Base-by-base conservation (phyloP, 441 rosid genomes). In the Syzygium malaccense region DNA sequence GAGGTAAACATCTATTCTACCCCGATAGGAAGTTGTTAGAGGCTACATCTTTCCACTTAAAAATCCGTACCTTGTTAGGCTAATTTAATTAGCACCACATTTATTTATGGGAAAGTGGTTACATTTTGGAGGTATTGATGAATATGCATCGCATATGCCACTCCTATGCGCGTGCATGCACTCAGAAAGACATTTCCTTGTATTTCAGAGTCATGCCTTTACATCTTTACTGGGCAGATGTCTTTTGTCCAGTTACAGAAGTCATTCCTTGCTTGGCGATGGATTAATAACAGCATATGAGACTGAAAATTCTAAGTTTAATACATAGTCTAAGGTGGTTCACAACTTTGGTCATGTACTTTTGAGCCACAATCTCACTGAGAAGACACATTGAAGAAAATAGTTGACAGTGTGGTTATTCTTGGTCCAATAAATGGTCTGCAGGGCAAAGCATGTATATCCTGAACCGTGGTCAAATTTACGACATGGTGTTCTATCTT, bases 1-100 rank as follows among this genome's bases (percentile, higher is more conserved):
- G 97, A 96, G 98, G 99, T 98, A 91, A 93, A 80, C 68, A 37
- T 89, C 86, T 60, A 87, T 48, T 83, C 15, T 41, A 58, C 26
- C 58, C 86, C n/a, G 86, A 53, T 57, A 32, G 86, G 41, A 56
- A 85, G 49, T 13, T 12, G 15, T 57, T 57, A 55, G 23, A 37
- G n/a, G n/a, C 83, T 75, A 51, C 51, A 37, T 75, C 23, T 64
- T 75, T 75, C 51, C 83, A 41, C 51, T 20, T 20, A 75, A 37
- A 41, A 75, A 41, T 71, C 51, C 13, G 14, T 37, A 12, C 51
- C 41, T 45, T 25, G 3, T 37, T 37, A 75, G 83, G 83, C 83
- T 75, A 45, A 37, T 25, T 37, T 45, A 71, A 71, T 37, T 71
- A 37, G 49, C 49, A 12, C 80, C 80, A 20, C 37, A 37, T 68